Conservation (phyloP, 352 stramenopile genomes). For the Peronospora tabacina region DNA sequence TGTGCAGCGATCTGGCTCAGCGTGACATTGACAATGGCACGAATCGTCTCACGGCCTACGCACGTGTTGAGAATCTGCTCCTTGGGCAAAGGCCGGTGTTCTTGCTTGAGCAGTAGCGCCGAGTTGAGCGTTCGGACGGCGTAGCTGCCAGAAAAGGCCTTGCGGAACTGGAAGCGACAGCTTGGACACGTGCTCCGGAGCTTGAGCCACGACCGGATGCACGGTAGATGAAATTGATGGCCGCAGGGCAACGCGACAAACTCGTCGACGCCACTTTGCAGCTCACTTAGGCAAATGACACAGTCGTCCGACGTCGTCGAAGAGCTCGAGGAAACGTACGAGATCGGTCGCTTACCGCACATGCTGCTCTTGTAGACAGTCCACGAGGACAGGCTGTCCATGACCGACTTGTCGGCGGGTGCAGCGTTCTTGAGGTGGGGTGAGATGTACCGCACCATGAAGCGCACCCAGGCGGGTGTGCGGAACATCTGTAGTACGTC, state of each 20-base stretch:
- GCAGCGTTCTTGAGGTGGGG: conserved; percentile 77
- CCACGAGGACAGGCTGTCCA: conserved; percentile 42
- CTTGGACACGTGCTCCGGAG: conserved; percentile 90
- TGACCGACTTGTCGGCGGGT: conserved; percentile 59
- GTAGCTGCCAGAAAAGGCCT: conserved; percentile 72
- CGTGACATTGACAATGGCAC: conserved; percentile 74
- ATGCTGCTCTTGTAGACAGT: conserved; percentile 3
- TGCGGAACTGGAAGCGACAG: conserved; percentile 89
- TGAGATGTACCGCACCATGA: conserved; percentile 83
- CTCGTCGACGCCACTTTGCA: conserved; percentile 35
- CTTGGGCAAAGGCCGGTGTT: conserved; percentile 48
- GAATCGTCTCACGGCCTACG: conserved; percentile 53
- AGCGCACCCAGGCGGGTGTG: conserved; percentile 72
- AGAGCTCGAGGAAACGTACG: conserved; percentile 21
- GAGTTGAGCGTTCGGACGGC: conserved; percentile 76
- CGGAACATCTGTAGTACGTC: conserved; percentile 81
- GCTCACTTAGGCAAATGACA: conserved; percentile 90
- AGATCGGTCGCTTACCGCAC: conserved; percentile 21
- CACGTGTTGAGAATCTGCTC: conserved; percentile 49
- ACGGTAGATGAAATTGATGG: conserved; percentile 91
- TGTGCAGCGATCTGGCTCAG: conserved; percentile 53
- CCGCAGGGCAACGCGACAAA: conserved; percentile 85
- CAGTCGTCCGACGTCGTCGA: conserved; percentile 30
- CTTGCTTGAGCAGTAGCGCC: conserved; percentile 55
- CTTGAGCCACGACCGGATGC: conserved; percentile 90